phyloP scores from a whole-genome alignment of 202 grass and related monocot species.

The Zizania palustris region DNA sequence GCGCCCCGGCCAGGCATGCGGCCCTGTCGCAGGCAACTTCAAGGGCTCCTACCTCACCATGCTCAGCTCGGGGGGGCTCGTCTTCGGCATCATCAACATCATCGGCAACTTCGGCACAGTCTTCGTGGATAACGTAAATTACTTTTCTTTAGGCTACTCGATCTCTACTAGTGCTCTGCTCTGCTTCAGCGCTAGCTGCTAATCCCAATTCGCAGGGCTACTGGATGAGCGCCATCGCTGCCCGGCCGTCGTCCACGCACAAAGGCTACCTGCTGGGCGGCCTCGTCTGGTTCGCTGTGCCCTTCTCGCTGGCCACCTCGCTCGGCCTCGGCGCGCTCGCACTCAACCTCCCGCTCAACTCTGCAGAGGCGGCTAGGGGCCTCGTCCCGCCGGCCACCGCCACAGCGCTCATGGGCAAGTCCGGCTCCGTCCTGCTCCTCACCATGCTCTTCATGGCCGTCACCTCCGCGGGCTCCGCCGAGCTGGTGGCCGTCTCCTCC shows the following conservation, averaged over 20 bases:
- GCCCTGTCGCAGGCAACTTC: slow-evolving; percentile 76
- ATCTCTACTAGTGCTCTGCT: too few relatives aligned
- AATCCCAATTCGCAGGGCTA: slow-evolving; percentile 56
- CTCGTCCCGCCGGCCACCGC: slow-evolving; percentile 85
- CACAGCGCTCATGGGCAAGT: slow-evolving; percentile 76
- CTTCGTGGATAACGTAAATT: slow-evolving; percentile 79
- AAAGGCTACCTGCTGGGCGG: slow-evolving; percentile 87
- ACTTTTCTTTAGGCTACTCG: too few relatives aligned
- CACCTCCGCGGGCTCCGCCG: slow-evolving; percentile 81
- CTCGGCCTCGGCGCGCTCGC: slow-evolving; percentile 86
- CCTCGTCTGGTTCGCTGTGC: slow-evolving; percentile 91
- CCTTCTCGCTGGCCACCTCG: slow-evolving; percentile 89
- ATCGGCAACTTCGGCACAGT: slow-evolving; percentile 89
- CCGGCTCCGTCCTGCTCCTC: slow-evolving; percentile 81
- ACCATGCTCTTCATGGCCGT: slow-evolving; percentile 99
- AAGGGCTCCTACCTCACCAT: slow-evolving; percentile 96
- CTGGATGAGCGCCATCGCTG: slow-evolving; percentile 97
- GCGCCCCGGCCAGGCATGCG: slow-evolving; percentile 64
- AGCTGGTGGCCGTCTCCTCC: slow-evolving; percentile 88
- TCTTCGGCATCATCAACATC: slow-evolving; percentile 97
- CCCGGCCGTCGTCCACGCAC: slow-evolving; percentile 88
- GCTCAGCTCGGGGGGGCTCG: slow-evolving; percentile 86
- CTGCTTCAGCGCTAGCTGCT: too few relatives aligned
- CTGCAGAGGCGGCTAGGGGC: slow-evolving; percentile 65
- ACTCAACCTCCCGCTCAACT: slow-evolving; percentile 76